phyloP scores from a whole-genome alignment of 768 basidiomycete genomes.

The Cyathus striatus region DNA sequence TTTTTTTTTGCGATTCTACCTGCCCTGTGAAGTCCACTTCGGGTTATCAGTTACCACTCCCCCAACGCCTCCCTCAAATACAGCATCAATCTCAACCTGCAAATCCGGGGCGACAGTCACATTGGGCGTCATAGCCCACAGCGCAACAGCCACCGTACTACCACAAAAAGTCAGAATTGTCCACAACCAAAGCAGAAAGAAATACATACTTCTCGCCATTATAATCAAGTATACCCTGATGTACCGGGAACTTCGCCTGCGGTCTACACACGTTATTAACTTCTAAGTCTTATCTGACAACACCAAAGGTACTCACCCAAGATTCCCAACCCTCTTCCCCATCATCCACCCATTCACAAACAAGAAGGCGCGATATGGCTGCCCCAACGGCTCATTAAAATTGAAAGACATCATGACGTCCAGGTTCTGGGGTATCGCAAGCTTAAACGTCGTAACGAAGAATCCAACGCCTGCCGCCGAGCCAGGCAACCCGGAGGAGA shows the following conservation, averaged over 20 bases:
- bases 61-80: slow-evolving; percentile 66
- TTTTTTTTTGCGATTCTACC: no score
- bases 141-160: slow-evolving; percentile 56
- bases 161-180: background rate
- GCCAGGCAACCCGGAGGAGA: slow-evolving; percentile 54
- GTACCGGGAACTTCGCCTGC: slow-evolving; percentile 79
- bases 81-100: slow-evolving; percentile 46
- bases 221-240: slow-evolving; percentile 74
- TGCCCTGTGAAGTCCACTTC: slow-evolving; percentile 39
- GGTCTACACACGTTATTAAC: slow-evolving; percentile 37
- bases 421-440: slow-evolving; percentile 51
- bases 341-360: slow-evolving; percentile 91
- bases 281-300: slow-evolving; percentile 1
- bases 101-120: slow-evolving; percentile 46
- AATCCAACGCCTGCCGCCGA: slow-evolving; percentile 70
- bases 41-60: slow-evolving; percentile 55
- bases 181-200: background rate
- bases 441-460: slow-evolving; percentile 69
- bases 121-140: slow-evolving; percentile 61
- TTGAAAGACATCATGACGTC: slow-evolving; percentile 71
- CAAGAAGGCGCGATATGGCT: slow-evolving; percentile 66
- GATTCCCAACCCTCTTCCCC: slow-evolving; percentile 72
- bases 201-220: slow-evolving; percentile 59
- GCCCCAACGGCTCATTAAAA: slow-evolving; percentile 53
- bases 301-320: slow-evolving; percentile 41